Conservation (phyloP, 139 green algal genomes). For the Chlamydomonas schloesseri region DNA sequence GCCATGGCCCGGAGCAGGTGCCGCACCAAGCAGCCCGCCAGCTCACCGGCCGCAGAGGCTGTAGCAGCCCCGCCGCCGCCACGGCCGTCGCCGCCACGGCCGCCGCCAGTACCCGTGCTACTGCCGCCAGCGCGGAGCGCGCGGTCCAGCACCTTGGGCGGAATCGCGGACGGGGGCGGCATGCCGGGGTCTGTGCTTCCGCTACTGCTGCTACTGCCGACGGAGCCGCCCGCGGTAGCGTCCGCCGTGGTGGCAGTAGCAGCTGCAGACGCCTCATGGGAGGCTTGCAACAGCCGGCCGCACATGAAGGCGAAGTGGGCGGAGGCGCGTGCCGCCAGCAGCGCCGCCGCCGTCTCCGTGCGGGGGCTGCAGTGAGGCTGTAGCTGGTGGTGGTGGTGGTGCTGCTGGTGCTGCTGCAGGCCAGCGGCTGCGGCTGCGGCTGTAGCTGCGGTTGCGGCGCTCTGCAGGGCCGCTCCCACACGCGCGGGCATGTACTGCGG, state of each 20-base stretch:
- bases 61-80: too few relatives aligned
- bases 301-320: slow-evolving; percentile 27
- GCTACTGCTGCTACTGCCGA: too few relatives aligned
- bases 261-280: background rate
- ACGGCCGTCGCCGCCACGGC: too few relatives aligned
- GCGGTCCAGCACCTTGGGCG: background rate
- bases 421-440: background rate
- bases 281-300: background rate
- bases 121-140: background rate
- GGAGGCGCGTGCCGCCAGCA: slow-evolving; percentile 4
- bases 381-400: too few relatives aligned
- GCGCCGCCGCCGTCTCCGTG: too few relatives aligned
- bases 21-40: slow-evolving; percentile 13
- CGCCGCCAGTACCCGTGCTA: too few relatives aligned
- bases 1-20: slow-evolving; percentile 33
- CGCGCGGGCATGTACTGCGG: background rate
- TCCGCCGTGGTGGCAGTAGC: too few relatives aligned
- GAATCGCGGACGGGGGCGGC: too few relatives aligned
- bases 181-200: too few relatives aligned
- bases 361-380: too few relatives aligned
- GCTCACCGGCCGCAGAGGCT: background rate
- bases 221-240: too few relatives aligned
- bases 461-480: background rate
- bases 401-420: too few relatives aligned
- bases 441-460: background rate